Percentiles rank a stretch among this genome's conserved stretches.
These are phyloP conservation scores for Lodderomyces oxycetoniae DNA, from an alignment of 1,139 yeast genomes.

Conservation along the genomic window DNA sequence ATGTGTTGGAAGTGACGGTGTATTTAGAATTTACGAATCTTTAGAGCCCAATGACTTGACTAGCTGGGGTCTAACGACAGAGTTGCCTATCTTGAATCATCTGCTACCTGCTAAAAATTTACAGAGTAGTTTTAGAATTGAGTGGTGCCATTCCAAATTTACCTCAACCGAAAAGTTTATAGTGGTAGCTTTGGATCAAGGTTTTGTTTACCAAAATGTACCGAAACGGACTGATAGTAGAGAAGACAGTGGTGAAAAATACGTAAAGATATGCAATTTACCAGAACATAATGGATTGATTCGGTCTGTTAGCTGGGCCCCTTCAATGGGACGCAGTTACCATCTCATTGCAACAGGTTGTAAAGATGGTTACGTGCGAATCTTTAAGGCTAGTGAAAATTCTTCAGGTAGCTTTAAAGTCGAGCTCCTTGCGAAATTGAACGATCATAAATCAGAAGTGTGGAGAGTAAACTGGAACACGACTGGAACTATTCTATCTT, in stretches of 20 bases:
- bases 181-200: constrained; percentile 85
- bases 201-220: constrained; percentile 57
- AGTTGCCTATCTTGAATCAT: constrained; percentile 58
- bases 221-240: constrained; percentile 10
- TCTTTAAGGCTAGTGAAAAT: constrained; percentile 62
- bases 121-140: constrained; percentile 80
- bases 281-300: constrained; percentile 86
- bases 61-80: constrained; percentile 76
- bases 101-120: constrained; percentile 68
- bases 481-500: constrained; percentile 87
- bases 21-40: constrained; percentile 80
- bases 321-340: constrained; percentile 86
- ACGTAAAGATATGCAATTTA: constrained; percentile 34
- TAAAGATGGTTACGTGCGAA: constrained; percentile 87
- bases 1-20: constrained; percentile 87
- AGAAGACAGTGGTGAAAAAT: constrained; percentile 16
- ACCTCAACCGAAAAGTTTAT: constrained; percentile 69
- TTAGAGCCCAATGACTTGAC: constrained; percentile 81
- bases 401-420: constrained; percentile 30
- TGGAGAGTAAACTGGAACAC: constrained; percentile 96
- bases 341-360: constrained; percentile 93
- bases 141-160: constrained; percentile 93
- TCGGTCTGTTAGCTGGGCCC: constrained; percentile 94
- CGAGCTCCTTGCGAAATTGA: constrained; percentile 39
- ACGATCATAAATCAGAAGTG: constrained; percentile 83